phyloP scores from a whole-genome alignment of 1,139 yeast species.

The Geotrichum macrosporum region DNA sequence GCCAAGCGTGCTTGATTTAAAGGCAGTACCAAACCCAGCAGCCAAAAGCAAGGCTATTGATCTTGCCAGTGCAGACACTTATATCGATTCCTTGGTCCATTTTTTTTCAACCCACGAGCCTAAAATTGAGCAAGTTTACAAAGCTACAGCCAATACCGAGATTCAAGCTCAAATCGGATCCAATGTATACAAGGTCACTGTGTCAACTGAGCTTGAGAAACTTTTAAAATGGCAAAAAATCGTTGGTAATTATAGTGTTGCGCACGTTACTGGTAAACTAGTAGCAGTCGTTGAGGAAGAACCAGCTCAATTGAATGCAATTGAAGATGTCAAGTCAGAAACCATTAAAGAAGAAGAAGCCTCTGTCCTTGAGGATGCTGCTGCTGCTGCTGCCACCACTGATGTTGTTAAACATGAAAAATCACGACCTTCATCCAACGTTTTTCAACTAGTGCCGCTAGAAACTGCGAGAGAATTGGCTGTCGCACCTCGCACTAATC shows the following conservation, averaged over 20 bases:
- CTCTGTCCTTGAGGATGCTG: no score
- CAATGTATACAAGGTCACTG: conserved; percentile 41
- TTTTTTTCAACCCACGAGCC: conserved; percentile 17
- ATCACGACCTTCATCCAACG: background rate
- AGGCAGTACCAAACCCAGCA: background rate
- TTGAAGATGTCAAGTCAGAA: no score
- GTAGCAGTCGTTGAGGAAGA: no score
- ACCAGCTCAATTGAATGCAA: no score
- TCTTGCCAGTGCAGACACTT: no score
- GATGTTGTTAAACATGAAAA: no score
- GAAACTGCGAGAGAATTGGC: conserved; percentile 33
- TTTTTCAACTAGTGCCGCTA: conserved; percentile 29
- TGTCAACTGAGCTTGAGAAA: conserved; percentile 64
- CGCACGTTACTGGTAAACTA: conserved; percentile 74
- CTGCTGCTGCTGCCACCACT: no score
- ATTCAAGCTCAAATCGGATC: conserved; percentile 28
- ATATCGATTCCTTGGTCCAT: conserved; percentile 17
- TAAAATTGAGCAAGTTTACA: conserved; percentile 28
- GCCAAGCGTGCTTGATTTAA: conserved; percentile 23
- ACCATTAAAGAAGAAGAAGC: background rate
- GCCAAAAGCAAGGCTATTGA: background rate
- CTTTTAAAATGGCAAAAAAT: conserved; percentile 78
- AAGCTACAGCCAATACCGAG: conserved; percentile 42
- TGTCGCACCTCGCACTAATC: conserved; percentile 37
- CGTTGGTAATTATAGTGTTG: conserved; percentile 74